Evolutionary conservation across 352 stramenopile species (phyloP), one percentile per base, ranked within the genome.

Genomic region (Globisporangium barbulae): DNA sequence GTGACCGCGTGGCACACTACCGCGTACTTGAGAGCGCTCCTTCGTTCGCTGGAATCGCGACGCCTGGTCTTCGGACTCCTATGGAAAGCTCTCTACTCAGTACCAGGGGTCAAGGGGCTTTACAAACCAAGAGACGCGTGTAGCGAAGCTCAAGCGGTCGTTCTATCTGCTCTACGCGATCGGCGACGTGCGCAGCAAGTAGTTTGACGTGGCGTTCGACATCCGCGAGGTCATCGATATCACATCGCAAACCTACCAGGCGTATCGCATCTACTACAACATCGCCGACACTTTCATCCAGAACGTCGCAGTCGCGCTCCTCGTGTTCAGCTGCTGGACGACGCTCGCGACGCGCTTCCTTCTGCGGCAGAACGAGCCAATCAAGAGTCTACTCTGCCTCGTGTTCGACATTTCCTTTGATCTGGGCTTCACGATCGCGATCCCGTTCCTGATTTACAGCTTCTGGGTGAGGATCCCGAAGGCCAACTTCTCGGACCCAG

Each of bases 361-460:
- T 0, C 56, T 72, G 39, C 22, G 49, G 1, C 52, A 47, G 1
- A 42, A 72, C 19, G 57, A 67, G 19, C 41, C 61, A 30, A 66
- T 56, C 22, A 69, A 72, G 41, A 60, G 68, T 1, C 25, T 72
- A 41, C 37, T 71, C 13, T 72, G 69, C 19, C 57, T 75, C 17
- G 57, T 52, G 19, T 35, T 71, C 7, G 65, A 75, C 52, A 52
- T 61, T 17, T 35, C 70, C 8, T 75, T 75, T 35, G 69, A 72
- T 33, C 68, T 69, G n/a, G 71, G 68, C 44, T 69, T 67, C 48
- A 67, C 68, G 52, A 54, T 74, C 33, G 68, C 35, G 50, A 69
- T 72, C 7, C 68, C 68, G 44, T 72, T 68, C 21, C 33, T 69
- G 25, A 71, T 63, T 22, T 74, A 69, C 39, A 42, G 19, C 5